Percentiles rank a stretch among this genome's conserved stretches.
Evolutionary conservation across 2,329 filamentous ascomycete genomes (phyloP).

Genomic region (Hymenoscyphus linearis): DNA sequence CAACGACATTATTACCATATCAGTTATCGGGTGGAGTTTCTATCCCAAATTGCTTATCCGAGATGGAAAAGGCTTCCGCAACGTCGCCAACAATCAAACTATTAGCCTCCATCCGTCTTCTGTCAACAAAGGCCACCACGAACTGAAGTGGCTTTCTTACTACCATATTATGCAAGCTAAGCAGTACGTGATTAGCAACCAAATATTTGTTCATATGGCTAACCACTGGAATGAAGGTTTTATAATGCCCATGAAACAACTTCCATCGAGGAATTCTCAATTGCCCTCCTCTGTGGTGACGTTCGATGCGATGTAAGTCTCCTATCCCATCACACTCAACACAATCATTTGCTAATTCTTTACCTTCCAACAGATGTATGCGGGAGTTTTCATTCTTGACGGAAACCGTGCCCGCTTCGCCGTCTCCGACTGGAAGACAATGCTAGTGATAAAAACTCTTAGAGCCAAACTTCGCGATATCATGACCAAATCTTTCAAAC

Average conservation of each 20-base stretch:
- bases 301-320: conserved; percentile 70
- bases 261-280: conserved; percentile 72
- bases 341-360: background rate
- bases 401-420: conserved; percentile 81
- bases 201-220: conserved; percentile 6
- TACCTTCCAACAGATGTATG: conserved; percentile 59
- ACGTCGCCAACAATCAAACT: conserved; percentile 86
- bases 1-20: conserved; percentile 72
- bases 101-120: conserved; percentile 84
- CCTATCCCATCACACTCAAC: background rate
- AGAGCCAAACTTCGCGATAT: conserved; percentile 70
- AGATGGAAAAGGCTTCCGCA: conserved; percentile 83
- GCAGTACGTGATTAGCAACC: conserved; percentile 46
- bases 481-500: conserved; percentile 64
- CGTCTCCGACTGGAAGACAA: conserved; percentile 81
- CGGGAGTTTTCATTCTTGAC: conserved; percentile 81
- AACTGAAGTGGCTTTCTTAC: conserved; percentile 81
- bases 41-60: conserved; percentile 87
- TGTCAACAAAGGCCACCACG: conserved; percentile 69
- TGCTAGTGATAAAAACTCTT: conserved; percentile 82
- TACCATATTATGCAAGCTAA: conserved; percentile 97
- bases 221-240: conserved; percentile 44
- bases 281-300: conserved; percentile 82
- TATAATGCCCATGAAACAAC: conserved; percentile 90
- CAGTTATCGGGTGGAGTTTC: conserved; percentile 89